Base-by-base conservation (phyloP, 1,284 basidiomycete species). In the Trametes polyzona region DNA sequence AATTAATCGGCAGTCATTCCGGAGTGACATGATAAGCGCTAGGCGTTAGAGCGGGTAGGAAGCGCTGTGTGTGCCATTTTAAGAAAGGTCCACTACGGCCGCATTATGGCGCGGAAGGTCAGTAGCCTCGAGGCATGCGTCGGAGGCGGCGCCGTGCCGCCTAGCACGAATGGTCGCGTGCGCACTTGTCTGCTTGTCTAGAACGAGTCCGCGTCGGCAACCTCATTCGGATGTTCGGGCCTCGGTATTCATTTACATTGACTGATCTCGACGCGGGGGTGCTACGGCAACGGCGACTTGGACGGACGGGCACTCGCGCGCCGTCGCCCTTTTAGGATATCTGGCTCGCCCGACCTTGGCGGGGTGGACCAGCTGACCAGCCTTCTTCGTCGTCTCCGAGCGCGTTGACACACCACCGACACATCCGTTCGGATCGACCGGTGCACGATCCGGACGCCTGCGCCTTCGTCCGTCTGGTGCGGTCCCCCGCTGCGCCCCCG, bases 401-500 rank as follows among this genome's bases (percentile, higher is more conserved):
- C 37, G 37, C 21, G n/a, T 52, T 63, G 61, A 63, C 61, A 63
- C 61, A 63, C 52, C 29, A 21, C 16, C 36, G 58, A 63, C 61
- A 63, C 58, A 58, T 55, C 37, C 46, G 41, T 51, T 57, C 61
- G 61, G 61, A 52, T 23, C 41, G 36, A 48, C 58, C 49, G 61
- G 39, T 47, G 52, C 24, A 17, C 35, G 48, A 29, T 41, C 61
- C 57, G 44, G 44, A 16, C 40, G 55, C 37, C 51, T 46, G 43
- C 37, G 41, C 36, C 42, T 48, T 37, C 49, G 39, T 52, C 48
- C 9, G 26, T 49, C 52, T 51, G 26, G 52, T 37, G 33, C 24
- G n/a, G 39, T 26, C 32, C 36, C 12, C 54, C 47, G 50, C 35
- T 39, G 44, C 21, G 37, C 53, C 39, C 46, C 32, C 53, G 46